Base-by-base conservation (phyloP, 2,329 filamentous ascomycete genomes). In the Aureobasidium leucospermi region DNA sequence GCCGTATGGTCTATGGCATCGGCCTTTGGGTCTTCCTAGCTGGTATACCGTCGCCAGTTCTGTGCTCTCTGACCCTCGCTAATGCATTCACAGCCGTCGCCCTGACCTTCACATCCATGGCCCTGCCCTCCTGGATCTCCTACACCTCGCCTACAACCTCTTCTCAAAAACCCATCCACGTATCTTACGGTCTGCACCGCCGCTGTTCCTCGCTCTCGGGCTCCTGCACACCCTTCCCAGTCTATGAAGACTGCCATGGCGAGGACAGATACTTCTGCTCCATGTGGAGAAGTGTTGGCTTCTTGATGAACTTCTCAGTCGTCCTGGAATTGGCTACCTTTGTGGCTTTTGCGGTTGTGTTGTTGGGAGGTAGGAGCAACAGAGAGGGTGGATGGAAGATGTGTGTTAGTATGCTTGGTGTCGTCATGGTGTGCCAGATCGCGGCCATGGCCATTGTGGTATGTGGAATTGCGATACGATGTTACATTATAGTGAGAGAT, bases 251-350 rank as follows among this genome's bases (percentile, higher is more conserved):
- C 70, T 93, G 89, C 73, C 76, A 78, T 59, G 81, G 79, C 66
- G 81, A 85, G 65, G 82, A 86, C 66, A 81, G 84, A 55, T 84
- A 85, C 68, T 96, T 97, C 75, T 97, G 94, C 78, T 88, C 85
- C 67, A 88, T 95, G 81, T 99, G 93, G 93, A 83, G 89, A 61
- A 90, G 85, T 29, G 85, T 90, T 38, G 91, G 89, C 28, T 97
- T 96, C 74, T 75, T 96, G 64, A 90, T 96, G 77, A 89, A 86
- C 56, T 89, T 96, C 67, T 83, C 88, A 7, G 83, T 90, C 39
- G 85, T 96, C n/a, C 71, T 94, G 41, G 87, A 96, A 73, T 81
- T 94, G 42, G 90, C 88, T 59, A 85, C 85, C 6, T 74, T 96
- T n/a, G 85, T 96, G 31, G 84, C 86, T 16, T 96, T 93, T 73